Percentiles rank a stretch among this genome's conserved stretches.
Conservation (phyloP, 805 yeast genomes). For the Barnettozyma salicaria region DNA sequence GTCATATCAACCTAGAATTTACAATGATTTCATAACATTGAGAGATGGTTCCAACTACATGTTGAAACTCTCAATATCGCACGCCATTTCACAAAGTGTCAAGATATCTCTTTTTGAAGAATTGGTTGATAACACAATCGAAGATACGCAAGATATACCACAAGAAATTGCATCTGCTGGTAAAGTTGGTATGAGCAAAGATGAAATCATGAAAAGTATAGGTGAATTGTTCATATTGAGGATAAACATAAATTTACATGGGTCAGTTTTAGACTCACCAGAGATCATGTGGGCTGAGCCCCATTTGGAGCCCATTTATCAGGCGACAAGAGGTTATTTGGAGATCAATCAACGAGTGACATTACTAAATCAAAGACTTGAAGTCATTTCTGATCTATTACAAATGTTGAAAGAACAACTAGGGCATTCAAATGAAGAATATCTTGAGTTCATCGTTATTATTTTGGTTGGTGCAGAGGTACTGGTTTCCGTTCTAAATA, state of each 20-base stretch:
- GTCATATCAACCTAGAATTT: conserved; percentile 90
- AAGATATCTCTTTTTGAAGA: conserved; percentile 95
- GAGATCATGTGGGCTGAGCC: conserved; percentile 99
- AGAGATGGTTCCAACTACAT: conserved; percentile 86
- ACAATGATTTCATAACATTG: conserved; percentile 90
- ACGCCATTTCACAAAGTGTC: conserved; percentile 93
- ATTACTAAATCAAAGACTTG: conserved; percentile 82
- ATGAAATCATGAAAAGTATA: conserved; percentile 93
- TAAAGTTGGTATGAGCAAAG: conserved; percentile 89
- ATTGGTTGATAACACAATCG: conserved; percentile 92
- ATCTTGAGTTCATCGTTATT: conserved; percentile 84
- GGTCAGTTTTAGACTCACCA: conserved; percentile 90
- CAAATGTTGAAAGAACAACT: conserved; percentile 97
- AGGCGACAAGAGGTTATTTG: conserved; percentile 91
- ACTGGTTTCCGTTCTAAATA: conserved; percentile 78
- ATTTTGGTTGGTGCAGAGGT: conserved; percentile 90
- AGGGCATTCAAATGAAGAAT: conserved; percentile 92
- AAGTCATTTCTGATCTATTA: conserved; percentile 85
- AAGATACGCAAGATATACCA: conserved; percentile 95
- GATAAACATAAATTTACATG: conserved; percentile 76
- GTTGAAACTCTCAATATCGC: conserved; percentile 89
- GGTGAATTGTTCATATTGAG: conserved; percentile 90
- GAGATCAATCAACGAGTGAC: conserved; percentile 94
- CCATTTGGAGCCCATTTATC: conserved; percentile 93
- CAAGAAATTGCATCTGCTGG: conserved; percentile 93